Percentiles rank a stretch among this genome's conserved stretches.
Evolutionary conservation across 1,139 yeast species (phyloP).

Genomic region (Diutina ranongensis): DNA sequence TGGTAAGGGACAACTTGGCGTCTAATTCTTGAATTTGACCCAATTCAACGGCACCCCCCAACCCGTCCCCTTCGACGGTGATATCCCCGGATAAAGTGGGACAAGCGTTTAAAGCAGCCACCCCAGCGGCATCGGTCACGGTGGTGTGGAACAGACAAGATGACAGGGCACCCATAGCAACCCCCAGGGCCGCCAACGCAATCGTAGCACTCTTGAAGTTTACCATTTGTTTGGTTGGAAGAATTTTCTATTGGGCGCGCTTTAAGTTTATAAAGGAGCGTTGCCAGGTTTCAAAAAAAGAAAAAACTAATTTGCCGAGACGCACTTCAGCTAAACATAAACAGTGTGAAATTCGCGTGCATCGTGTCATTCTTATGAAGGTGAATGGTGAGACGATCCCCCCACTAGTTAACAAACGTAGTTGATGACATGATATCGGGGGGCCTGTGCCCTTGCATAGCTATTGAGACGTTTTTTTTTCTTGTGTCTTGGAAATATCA

Average conservation of each 20-base stretch:
- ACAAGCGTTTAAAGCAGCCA: slow-evolving; percentile 26
- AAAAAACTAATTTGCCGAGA: neutral
- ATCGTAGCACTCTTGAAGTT: slow-evolving; percentile 1
- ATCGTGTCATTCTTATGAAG: too few species aligned
- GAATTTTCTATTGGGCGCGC: neutral
- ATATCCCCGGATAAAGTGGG: slow-evolving; percentile 31
- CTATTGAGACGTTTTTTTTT: too few species aligned
- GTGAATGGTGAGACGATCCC: too few species aligned
- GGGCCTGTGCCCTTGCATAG: too few species aligned
- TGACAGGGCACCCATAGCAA: neutral
- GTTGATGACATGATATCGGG: too few species aligned
- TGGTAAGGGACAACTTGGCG: slow-evolving; percentile 26
- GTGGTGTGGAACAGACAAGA: slow-evolving; percentile 30
- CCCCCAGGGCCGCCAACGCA: neutral
- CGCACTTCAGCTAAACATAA: neutral
- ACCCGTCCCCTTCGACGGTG: slow-evolving; percentile 26
- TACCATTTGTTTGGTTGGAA: neutral
- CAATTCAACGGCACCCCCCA: slow-evolving; percentile 23
- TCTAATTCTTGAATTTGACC: slow-evolving; percentile 21
- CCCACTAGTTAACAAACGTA: too few species aligned
- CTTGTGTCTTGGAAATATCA: too few species aligned
- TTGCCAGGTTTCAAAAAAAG: neutral
- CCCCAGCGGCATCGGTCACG: slow-evolving; percentile 27
- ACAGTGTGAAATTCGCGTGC: neutral
- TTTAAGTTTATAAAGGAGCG: neutral